These are phyloP conservation scores for Rhizopogon vesiculosus DNA, from an alignment of 768 basidiomycete species.

Conservation along the genomic window DNA sequence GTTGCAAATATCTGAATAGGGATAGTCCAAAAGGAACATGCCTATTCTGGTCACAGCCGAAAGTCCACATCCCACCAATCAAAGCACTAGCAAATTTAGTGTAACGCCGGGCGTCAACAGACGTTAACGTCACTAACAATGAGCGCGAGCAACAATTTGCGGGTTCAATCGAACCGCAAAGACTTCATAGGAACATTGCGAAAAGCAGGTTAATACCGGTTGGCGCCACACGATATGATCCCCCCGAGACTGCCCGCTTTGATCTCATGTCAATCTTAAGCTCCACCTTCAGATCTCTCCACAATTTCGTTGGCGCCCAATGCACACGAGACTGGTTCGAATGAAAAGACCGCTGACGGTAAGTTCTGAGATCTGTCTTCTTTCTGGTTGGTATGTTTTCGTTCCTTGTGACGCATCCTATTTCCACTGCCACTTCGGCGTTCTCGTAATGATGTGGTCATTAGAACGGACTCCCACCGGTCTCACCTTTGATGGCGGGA, in stretches of 20 bases:
- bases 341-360: slow-evolving; percentile 8
- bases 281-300: not conserved
- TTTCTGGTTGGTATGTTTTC: not conserved
- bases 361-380: not conserved
- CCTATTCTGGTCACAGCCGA: not conserved
- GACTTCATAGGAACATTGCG: not conserved
- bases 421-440: slow-evolving; percentile 4
- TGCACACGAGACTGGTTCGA: not conserved
- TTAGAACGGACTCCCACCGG: slow-evolving; percentile 19
- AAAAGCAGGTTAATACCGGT: not conserved
- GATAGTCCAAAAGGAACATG: not conserved
- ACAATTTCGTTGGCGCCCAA: not conserved
- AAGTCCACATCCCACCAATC: not conserved
- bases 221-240: too few relatives aligned
- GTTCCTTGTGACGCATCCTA: not conserved
- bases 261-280: not conserved
- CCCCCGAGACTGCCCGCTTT: not conserved
- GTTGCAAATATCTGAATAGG: too few relatives aligned
- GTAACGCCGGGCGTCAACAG: not conserved
- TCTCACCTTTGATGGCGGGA: slow-evolving; percentile 12
- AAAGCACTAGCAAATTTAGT: not conserved
- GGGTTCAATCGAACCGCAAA: not conserved
- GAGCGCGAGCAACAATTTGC: not conserved
- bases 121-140: not conserved
- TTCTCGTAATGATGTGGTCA: slow-evolving; percentile 33